phyloP scores from a whole-genome alignment of 2,329 filamentous ascomycete species.

The Phialophora verrucosa region DNA sequence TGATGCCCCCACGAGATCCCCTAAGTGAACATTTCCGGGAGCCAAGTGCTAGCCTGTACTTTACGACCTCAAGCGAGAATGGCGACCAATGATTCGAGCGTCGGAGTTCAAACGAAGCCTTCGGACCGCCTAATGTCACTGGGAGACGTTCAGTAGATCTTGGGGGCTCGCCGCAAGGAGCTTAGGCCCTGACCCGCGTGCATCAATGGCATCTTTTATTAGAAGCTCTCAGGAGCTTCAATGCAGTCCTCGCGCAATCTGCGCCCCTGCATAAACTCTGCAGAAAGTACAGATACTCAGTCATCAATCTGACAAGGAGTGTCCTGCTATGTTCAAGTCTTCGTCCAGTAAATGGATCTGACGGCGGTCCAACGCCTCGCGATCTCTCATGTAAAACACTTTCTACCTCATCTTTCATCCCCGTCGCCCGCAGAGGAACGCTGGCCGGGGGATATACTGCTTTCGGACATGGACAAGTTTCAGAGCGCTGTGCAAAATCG shows the following conservation, averaged over 20 bases:
- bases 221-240: constrained; percentile 10
- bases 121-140: not conserved
- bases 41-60: not conserved
- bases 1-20: constrained; percentile 1
- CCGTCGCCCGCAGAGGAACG: constrained; percentile 3
- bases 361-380: not conserved
- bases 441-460: constrained; percentile 9
- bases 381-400: constrained; percentile 21
- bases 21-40: not conserved
- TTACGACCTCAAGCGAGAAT: not conserved
- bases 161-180: constrained; percentile 2
- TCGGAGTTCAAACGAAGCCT: not conserved
- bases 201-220: constrained; percentile 12
- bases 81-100: not conserved
- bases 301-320: constrained; percentile 3
- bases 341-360: not conserved
- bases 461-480: constrained; percentile 13
- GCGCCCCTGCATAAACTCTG: constrained; percentile 5
- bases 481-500: not conserved
- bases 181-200: not conserved
- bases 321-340: not conserved
- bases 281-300: not conserved
- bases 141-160: not conserved
- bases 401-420: constrained; percentile 18
- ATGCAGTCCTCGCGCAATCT: not conserved